phyloP scores from a whole-genome alignment of 306 rosid genomes.

The Cicer cuneatum region DNA sequence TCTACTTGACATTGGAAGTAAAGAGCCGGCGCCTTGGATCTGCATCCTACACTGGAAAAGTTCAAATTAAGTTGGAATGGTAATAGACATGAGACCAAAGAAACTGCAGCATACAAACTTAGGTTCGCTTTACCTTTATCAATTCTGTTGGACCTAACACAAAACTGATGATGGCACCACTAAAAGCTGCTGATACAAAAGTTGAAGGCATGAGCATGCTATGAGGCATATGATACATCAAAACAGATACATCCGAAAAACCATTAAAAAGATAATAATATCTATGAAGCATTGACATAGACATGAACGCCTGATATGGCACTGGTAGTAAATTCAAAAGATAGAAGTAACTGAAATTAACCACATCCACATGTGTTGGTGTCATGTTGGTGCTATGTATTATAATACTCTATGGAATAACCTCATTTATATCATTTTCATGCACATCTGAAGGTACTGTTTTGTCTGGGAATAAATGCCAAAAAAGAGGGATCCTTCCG shows the following conservation, averaged over 20 bases:
- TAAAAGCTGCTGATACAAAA: conserved; percentile 67
- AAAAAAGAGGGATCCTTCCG: conserved; percentile 87
- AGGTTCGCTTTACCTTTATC: conserved; percentile 68
- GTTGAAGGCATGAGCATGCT: conserved; percentile 6
- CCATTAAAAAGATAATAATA: conserved; percentile 14
- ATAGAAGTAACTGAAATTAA: too few relatives aligned
- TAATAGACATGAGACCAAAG: conserved; percentile 28
- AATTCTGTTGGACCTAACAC: conserved; percentile 91
- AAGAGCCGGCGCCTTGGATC: conserved; percentile 85
- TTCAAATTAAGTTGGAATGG: conserved; percentile 44
- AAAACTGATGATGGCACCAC: conserved; percentile 87
- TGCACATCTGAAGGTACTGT: conserved; percentile 75
- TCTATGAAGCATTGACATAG: neutral
- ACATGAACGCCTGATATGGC: too few relatives aligned
- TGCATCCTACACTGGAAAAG: conserved; percentile 98
- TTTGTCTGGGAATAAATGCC: conserved; percentile 92
- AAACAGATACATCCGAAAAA: conserved; percentile 27
- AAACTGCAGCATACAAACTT: conserved; percentile 40
- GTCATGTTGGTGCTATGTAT: too few relatives aligned
- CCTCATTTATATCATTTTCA: conserved; percentile 34
- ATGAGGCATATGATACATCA: conserved; percentile 37
- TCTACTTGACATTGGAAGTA: conserved; percentile 71
- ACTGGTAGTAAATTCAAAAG: too few relatives aligned
- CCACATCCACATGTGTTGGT: too few relatives aligned
- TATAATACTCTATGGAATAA: conserved; percentile 13